phyloP scores from a whole-genome alignment of 2,329 filamentous ascomycete species.

The Chaetomium olivaceum region DNA sequence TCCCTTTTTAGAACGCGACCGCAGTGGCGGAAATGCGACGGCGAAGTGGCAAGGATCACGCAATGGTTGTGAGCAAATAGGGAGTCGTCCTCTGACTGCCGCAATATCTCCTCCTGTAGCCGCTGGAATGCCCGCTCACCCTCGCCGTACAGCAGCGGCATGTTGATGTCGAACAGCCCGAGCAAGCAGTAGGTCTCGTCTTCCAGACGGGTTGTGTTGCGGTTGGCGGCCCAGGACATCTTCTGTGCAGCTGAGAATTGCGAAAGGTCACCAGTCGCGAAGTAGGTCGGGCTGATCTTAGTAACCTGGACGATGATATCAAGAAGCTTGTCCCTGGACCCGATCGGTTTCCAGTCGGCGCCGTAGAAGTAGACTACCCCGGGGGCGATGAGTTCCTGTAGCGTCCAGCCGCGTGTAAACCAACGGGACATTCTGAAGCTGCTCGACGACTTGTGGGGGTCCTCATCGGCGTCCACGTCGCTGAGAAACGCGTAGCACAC shows the following conservation, averaged over 20 bases:
- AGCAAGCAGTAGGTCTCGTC: conserved; percentile 47
- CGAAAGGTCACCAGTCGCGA: conserved; percentile 14
- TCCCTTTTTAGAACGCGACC: neutral
- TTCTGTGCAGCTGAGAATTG: conserved; percentile 36
- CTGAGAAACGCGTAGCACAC: conserved; percentile 31
- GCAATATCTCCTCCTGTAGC: conserved; percentile 39
- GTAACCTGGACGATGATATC: conserved; percentile 14
- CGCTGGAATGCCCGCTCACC: conserved; percentile 35
- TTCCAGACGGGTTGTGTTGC: conserved; percentile 38
- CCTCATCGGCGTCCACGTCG: conserved; percentile 15
- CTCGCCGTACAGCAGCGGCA: conserved; percentile 47
- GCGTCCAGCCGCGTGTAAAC: conserved; percentile 25
- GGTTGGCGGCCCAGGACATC: conserved; percentile 43
- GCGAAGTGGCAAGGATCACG: neutral
- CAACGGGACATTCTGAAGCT: conserved; percentile 15
- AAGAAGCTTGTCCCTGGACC: conserved; percentile 19
- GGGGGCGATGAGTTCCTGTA: conserved; percentile 24
- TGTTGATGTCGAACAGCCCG: conserved; percentile 46
- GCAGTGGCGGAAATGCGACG: neutral
- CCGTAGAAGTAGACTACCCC: conserved; percentile 26
- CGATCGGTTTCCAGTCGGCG: conserved; percentile 19
- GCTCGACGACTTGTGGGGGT: neutral
- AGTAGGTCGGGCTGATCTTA: conserved; percentile 12
- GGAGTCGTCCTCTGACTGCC: conserved; percentile 19
- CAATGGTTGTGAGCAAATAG: neutral